Conservation (phyloP, 192 early-diverging fungal species). For the Hyaloraphidium curvatum region DNA sequence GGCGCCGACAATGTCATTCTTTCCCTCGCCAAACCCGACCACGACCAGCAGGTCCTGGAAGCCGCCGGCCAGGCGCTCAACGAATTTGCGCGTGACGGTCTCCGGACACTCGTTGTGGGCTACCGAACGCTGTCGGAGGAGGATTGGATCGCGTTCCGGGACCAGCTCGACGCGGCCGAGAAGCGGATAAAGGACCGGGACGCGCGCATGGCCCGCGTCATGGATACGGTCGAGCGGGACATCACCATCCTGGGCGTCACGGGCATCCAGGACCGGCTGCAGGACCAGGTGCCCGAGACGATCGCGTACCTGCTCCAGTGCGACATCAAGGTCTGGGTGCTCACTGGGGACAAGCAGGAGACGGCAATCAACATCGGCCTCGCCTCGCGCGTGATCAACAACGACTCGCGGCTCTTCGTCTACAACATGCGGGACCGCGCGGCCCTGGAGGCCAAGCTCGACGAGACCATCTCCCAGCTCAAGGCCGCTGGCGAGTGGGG, state of each 20-base stretch:
- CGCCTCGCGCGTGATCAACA: slow-evolving; percentile 44
- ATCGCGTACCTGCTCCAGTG: slow-evolving; percentile 29
- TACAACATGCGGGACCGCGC: slow-evolving; percentile 19
- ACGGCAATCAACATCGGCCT: slow-evolving; percentile 49
- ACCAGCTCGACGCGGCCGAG: slow-evolving; percentile 46
- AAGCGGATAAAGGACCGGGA: slow-evolving; percentile 42
- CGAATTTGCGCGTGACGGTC: slow-evolving; percentile 32
- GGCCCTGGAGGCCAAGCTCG: slow-evolving; percentile 11
- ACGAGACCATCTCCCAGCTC: slow-evolving; percentile 11
- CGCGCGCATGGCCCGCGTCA: slow-evolving; percentile 16
- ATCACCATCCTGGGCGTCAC: slow-evolving; percentile 28
- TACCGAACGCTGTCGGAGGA: slow-evolving; percentile 38
- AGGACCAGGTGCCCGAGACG: slow-evolving; percentile 37
- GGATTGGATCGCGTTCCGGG: slow-evolving; percentile 47
- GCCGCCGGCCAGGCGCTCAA: slow-evolving; percentile 1
- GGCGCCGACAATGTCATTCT: slow-evolving; percentile 21
- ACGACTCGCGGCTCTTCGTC: slow-evolving; percentile 18
- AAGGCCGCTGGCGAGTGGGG: not conserved
- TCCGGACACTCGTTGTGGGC: slow-evolving; percentile 66
- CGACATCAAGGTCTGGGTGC: slow-evolving; percentile 34
- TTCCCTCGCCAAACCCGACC: slow-evolving; percentile 10
- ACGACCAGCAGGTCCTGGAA: slow-evolving; percentile 5
- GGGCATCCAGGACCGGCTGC: slow-evolving; percentile 39
- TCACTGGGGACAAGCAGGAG: slow-evolving; percentile 44
- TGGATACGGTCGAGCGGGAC: slow-evolving; percentile 24